Base-by-base conservation (phyloP, 2,329 filamentous ascomycete genomes). In the Thermoascus crustaceus region DNA sequence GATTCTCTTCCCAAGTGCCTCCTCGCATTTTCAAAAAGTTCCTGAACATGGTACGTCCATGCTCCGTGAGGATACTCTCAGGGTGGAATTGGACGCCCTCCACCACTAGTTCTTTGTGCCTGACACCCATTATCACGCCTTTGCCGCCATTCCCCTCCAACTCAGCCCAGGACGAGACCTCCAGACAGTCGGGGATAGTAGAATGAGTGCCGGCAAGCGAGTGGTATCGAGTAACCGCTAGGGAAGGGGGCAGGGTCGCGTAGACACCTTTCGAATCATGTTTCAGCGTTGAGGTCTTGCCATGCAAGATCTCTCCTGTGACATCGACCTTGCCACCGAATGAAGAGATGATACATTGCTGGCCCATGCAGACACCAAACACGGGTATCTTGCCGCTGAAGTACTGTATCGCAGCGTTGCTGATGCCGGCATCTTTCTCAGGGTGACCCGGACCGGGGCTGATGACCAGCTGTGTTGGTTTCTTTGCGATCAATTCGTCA, bases 11-110 rank as follows among this genome's bases (percentile, higher is more conserved):
- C 91, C 91, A 98, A 31, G 87, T 95, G 16, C 91, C 91, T 13
- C 86, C 85, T 49, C 81, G 84, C 73, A 94, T 80, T 39, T 72
- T 73, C 41, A 98, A 66, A 59, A 98, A 98, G 61, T 96, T 98
- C 54, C 78, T 80, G 56, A 98, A 76, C 85, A 98, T 95, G 22
- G 75, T 66, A 22, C 88, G 80, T 3, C 93, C 91, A 39, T 91
- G 78, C 30, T 83, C 86, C 0, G 89, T 95, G 34, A 98, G 67
- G 39, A 98, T 98, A 58, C 89, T 96, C 63, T 98, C 91, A 0
- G 91, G 91, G 50, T 98, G 91, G 51, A 96, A 98, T 56, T 98
- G 91, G 10, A 98, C 91, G 25, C 88, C 91, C 60, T 98, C 91
- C n/a, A 96, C 73, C 2, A 85, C 75, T 52, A 81, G 83, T 54